Evolutionary conservation across 2,329 filamentous ascomycete genomes (phyloP), one percentile per base, ranked within the genome.

Genomic region (Penicillium sp.): DNA sequence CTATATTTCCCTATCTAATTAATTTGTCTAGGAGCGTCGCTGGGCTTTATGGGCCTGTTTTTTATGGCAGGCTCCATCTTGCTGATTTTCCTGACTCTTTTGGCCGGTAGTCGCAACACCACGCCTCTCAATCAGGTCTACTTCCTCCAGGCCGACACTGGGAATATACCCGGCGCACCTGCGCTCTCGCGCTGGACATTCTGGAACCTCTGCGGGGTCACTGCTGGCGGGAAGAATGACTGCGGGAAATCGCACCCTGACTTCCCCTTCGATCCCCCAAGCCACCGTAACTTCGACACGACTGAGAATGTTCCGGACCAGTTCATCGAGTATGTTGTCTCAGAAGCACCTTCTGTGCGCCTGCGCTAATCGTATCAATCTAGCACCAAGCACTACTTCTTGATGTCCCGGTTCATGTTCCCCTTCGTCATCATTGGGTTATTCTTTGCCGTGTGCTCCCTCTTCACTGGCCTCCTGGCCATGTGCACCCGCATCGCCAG

Each of bases 381-480:
- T 54, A 79, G 88, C 36, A 75, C 77, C 9, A 79, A 85, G 62
- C 83, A 79, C 58, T 96, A 87, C 79, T 97, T 83, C 77, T 90
- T 92, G 75, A 81, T 94, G 69, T 95, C 91, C 77, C 85, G 93
- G 39, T 96, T 97, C 78, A 88, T 90, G 73, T 97, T 93, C 83
- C 90, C 92, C 36, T 94, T 96, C 75, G 89, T 89, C 77, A 79
- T 97, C 53, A 87, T 97, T 61, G 85, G 86, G 16, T 83, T 97
- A 36, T 86, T 96, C 79, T 94, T 96, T 72, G 83, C 70, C 43
- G 73, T 76, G 13, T 58, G 69, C 51, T 74, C 77, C 2, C 71
- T 82, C 14, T 68, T 80, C 55, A 72, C 73, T 27, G 78, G 80
- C 8, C 61, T 78, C 8, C 62, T 79, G 50, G 74, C 77, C 18